Conservation (phyloP, 345 rosid genomes). For the Mercurialis annua region DNA sequence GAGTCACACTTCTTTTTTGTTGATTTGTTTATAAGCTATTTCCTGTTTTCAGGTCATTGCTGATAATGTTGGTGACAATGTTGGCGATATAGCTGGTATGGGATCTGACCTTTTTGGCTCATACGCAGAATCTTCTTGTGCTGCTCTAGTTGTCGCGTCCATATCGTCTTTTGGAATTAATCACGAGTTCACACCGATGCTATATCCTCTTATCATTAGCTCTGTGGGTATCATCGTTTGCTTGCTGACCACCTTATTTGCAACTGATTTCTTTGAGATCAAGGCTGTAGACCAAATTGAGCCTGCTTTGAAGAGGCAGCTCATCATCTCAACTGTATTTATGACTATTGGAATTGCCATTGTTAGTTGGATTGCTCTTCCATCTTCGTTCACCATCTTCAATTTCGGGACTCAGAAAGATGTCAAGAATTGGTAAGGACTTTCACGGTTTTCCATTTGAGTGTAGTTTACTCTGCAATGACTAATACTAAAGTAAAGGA, state of each 20-base stretch:
- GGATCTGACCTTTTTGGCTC: constrained; percentile 80
- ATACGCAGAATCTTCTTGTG: constrained; percentile 74
- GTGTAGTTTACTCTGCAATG: not conserved
- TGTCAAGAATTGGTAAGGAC: constrained; percentile 64
- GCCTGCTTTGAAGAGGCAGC: constrained; percentile 67
- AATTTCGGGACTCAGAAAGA: constrained; percentile 64
- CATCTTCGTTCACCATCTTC: constrained; percentile 68
- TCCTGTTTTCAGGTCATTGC: constrained; percentile 62
- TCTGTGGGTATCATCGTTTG: constrained; percentile 69
- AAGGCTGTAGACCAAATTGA: constrained; percentile 69
- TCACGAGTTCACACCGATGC: constrained; percentile 68
- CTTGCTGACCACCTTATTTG: constrained; percentile 67
- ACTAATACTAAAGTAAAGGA: not conserved
- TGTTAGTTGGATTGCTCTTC: constrained; percentile 55
- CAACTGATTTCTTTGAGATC: constrained; percentile 71
- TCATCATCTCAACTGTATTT: constrained; percentile 60
- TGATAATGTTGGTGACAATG: constrained; percentile 83
- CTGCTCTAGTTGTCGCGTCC: constrained; percentile 75
- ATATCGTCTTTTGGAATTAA: constrained; percentile 70
- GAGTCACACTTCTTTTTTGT: constrained; percentile 1
- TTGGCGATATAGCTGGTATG: constrained; percentile 86
- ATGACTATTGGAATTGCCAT: constrained; percentile 67
- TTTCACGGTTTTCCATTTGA: not conserved
- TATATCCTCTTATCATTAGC: constrained; percentile 68
- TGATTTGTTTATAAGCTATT: constrained; percentile 9